Evolutionary conservation across 2,329 filamentous ascomycete genomes (phyloP).

Genomic region (Calonectria crousiana): DNA sequence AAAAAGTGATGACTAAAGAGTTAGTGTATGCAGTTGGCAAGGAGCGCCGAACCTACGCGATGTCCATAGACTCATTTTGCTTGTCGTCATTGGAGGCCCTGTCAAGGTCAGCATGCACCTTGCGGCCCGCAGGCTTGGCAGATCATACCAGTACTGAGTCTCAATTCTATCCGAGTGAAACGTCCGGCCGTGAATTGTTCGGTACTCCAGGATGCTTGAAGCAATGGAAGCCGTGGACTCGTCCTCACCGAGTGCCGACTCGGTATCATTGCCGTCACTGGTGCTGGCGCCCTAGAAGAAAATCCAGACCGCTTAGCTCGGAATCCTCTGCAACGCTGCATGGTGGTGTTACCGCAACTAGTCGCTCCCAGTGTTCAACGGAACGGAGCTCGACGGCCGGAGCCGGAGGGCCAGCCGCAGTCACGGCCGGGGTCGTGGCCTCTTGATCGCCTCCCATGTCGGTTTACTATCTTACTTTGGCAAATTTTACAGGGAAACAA

Average conservation of each 20-base stretch:
- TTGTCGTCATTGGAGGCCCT: conserved; percentile 38
- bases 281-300: not conserved
- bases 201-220: conserved; percentile 37
- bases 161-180: conserved; percentile 35
- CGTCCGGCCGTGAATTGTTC: conserved; percentile 37
- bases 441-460: not conserved
- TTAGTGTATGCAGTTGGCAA: rapidly evolving
- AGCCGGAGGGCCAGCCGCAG: not conserved
- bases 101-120: rapidly evolving
- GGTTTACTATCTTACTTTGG: not conserved
- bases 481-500: not conserved
- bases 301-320: not conserved
- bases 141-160: conserved; percentile 39
- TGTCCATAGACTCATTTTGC: conserved; percentile 39
- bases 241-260: not conserved
- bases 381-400: not conserved
- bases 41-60: conserved; percentile 14
- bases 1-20: conserved; percentile 29
- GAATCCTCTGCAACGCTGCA: not conserved
- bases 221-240: conserved; percentile 38
- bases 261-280: not conserved
- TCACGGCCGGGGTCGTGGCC: not conserved
- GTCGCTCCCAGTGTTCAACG: conserved; percentile 3
- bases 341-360: conserved; percentile 5
- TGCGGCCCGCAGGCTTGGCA: not conserved